Conservation (phyloP, 257 asterid species). For the Fraxinus pennsylvanica region DNA sequence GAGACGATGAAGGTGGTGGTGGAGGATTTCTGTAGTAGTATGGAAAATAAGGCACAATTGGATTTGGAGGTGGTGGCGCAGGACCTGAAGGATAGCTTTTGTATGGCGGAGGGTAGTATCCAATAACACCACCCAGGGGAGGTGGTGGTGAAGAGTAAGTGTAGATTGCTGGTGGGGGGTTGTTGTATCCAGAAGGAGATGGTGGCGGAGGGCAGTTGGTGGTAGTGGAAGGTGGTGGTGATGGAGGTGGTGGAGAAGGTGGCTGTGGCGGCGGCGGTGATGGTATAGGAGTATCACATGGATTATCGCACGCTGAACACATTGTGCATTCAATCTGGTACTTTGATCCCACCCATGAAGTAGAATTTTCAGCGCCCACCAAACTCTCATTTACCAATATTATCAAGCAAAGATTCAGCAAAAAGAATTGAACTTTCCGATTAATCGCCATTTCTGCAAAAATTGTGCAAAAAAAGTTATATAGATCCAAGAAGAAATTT, state of each 20-base stretch:
- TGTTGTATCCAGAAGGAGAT: constrained; percentile 48
- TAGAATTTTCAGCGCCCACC: constrained; percentile 22
- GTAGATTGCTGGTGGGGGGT: constrained; percentile 61
- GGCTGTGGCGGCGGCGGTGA: constrained; percentile 54
- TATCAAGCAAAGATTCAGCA: constrained; percentile 10
- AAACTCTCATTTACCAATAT: constrained; percentile 8
- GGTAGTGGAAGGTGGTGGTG: constrained; percentile 35
- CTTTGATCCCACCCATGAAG: constrained; percentile 78
- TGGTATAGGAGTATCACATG: constrained; percentile 66
- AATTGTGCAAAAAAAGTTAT: too few species aligned
- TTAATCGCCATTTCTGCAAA: constrained; percentile 22
- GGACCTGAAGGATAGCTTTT: constrained; percentile 53
- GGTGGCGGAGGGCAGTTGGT: constrained; percentile 64
- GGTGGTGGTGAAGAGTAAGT: constrained; percentile 48
- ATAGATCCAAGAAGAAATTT: neutral
- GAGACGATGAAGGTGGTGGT: constrained; percentile 38
- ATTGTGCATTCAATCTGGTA: constrained; percentile 85
- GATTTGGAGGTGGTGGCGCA: constrained; percentile 91
- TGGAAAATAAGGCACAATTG: constrained; percentile 87
- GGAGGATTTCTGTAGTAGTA: constrained; percentile 69
- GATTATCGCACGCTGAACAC: constrained; percentile 95
- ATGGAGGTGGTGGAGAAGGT: constrained; percentile 41
- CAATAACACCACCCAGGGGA: constrained; percentile 20
- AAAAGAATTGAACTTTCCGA: constrained; percentile 29
- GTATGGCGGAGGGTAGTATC: constrained; percentile 44